Evolutionary conservation across 2,329 filamentous ascomycete species (phyloP).

Genomic region (Ascochyta fabae): DNA sequence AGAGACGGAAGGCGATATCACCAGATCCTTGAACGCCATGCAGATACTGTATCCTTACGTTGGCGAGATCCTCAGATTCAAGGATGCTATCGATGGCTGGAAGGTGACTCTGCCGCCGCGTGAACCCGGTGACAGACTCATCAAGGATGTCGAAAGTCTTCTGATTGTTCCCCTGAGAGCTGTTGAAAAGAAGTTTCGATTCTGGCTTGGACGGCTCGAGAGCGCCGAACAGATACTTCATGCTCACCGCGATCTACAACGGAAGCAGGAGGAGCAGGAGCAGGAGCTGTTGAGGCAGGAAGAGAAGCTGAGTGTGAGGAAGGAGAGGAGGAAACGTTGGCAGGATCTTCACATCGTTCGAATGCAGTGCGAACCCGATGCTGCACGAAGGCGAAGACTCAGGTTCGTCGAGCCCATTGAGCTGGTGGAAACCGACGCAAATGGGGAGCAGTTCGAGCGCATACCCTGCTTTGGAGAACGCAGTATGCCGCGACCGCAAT

Average conservation of each 20-base stretch:
- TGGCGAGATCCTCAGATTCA: constrained; percentile 30
- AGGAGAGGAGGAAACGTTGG: constrained; percentile 33
- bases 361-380: constrained; percentile 34
- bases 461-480: constrained; percentile 47
- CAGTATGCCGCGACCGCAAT: constrained; percentile 26
- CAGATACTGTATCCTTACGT: constrained; percentile 26
- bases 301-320: constrained; percentile 1
- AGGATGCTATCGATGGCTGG: constrained; percentile 32
- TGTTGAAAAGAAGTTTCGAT: constrained; percentile 11
- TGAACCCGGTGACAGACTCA: constrained; percentile 26
- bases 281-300: constrained; percentile 7
- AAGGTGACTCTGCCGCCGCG: constrained; percentile 23
- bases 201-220: constrained; percentile 14
- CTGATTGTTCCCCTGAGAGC: constrained; percentile 38
- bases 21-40: constrained; percentile 22
- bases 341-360: constrained; percentile 37
- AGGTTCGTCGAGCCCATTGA: constrained; percentile 22
- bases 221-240: constrained; percentile 9
- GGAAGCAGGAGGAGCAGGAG: constrained; percentile 12
- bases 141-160: constrained; percentile 29
- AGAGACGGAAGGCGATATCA: constrained; percentile 7
- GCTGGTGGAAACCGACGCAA: constrained; percentile 44
- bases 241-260: constrained; percentile 8
- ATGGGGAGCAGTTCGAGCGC: constrained; percentile 50
- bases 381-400: constrained; percentile 14